phyloP scores from a whole-genome alignment of 371 early-diverging fungal species.

The Haplosporangium sp. region DNA sequence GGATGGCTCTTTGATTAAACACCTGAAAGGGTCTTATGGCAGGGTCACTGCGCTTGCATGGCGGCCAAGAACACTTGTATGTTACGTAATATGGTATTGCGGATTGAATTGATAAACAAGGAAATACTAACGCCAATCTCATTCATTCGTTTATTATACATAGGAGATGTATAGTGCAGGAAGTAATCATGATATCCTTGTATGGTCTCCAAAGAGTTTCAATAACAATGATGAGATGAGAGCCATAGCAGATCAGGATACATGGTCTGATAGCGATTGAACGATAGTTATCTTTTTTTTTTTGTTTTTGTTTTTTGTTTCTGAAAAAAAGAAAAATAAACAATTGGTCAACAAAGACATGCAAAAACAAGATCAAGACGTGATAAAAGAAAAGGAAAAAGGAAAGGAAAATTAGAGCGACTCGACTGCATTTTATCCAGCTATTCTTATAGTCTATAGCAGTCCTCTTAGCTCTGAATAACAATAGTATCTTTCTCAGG shows the following conservation, averaged over 20 bases:
- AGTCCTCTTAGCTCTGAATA: no score
- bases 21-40: conserved; percentile 74
- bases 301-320: not conserved
- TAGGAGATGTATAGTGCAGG: conserved; percentile 79
- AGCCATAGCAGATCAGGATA: conserved; percentile 54
- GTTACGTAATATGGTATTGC: not conserved
- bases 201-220: conserved; percentile 69
- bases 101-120: not conserved
- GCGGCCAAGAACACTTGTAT: conserved; percentile 62
- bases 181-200: conserved; percentile 72
- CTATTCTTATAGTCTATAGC: no score
- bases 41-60: conserved; percentile 70
- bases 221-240: conserved; percentile 28
- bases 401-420: not conserved
- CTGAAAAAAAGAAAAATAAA: not conserved
- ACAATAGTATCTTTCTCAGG: no score
- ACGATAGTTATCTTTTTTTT: not conserved
- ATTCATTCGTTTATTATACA: conserved; percentile 3
- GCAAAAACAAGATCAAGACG: not conserved
- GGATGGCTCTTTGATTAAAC: conserved; percentile 66
- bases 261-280: conserved; percentile 60
- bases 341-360: no score
- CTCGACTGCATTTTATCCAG: no score
- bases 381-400: not conserved
- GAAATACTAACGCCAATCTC: not conserved